These are phyloP conservation scores for Penicillium sp. DNA, from an alignment of 2,329 filamentous ascomycete genomes.

Conservation along the genomic window DNA sequence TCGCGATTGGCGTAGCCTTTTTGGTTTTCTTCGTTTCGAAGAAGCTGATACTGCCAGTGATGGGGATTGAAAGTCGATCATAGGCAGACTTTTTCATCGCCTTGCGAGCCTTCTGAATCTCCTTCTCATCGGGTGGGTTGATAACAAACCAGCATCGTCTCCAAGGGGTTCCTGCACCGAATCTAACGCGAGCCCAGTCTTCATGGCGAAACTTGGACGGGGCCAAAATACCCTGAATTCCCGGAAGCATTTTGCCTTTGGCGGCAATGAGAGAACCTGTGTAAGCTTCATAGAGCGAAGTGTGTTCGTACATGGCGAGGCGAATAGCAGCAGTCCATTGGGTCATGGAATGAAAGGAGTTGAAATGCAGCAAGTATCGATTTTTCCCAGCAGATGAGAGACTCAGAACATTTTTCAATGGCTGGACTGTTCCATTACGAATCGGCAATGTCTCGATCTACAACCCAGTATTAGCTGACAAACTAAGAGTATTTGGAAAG, in stretches of 20 bases:
- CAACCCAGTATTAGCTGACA: slow-evolving; percentile 29
- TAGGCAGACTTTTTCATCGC: slow-evolving; percentile 78
- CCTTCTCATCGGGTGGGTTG: slow-evolving; percentile 90
- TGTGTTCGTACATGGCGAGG: slow-evolving; percentile 91
- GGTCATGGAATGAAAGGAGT: slow-evolving; percentile 86
- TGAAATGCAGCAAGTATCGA: slow-evolving; percentile 94
- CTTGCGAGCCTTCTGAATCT: slow-evolving; percentile 81
- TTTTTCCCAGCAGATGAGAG: slow-evolving; percentile 95
- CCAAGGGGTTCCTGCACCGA: slow-evolving; percentile 95
- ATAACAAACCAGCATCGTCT: slow-evolving; percentile 96
- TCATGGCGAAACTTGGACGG: slow-evolving; percentile 75
- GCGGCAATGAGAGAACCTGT: slow-evolving; percentile 94
- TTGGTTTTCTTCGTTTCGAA: slow-evolving; percentile 95
- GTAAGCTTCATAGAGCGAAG: slow-evolving; percentile 92
- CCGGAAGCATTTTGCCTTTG: slow-evolving; percentile 87
- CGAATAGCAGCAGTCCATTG: slow-evolving; percentile 97
- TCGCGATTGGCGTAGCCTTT: slow-evolving; percentile 86
- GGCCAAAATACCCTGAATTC: slow-evolving; percentile 87
- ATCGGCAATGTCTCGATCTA: slow-evolving; percentile 90
- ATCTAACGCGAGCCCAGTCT: slow-evolving; percentile 93
- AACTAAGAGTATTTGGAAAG: too few relatives aligned
- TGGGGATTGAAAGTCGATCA: slow-evolving; percentile 69
- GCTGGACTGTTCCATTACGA: slow-evolving; percentile 73
- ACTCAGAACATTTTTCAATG: slow-evolving; percentile 91
- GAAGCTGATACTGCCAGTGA: slow-evolving; percentile 92